Base-by-base conservation (phyloP, 1,284 basidiomycete species). In the Leucoagaricus sp. region DNA sequence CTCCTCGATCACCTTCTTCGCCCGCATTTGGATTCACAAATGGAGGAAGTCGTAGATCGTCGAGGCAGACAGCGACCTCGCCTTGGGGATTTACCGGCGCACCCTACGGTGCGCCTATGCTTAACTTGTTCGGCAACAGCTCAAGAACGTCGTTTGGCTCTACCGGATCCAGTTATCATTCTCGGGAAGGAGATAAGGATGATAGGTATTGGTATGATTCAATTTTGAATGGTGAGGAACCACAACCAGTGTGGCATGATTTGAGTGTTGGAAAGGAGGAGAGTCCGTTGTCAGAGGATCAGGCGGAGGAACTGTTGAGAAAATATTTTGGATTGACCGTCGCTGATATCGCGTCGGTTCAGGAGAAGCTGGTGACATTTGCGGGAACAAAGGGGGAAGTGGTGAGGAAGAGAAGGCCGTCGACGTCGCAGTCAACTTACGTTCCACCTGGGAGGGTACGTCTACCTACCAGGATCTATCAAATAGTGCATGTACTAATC, bases 91-190 rank as follows among this genome's bases (percentile, higher is more conserved):
- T 49, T 12, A 40, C 25, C 15, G 47, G 49, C 13, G 10, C 49
- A 23, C n/a, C 44, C 13, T 78, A 81, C 17, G 79, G 85, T 55
- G 78, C 82, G 1, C 75, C 87, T 46, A 74, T 85, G 15, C 80
- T 91, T 54, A 84, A 85, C 36, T 85, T 87, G 3, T 72, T 87
- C 25, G 80, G 78, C 21, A 91, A 86, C 61, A 88, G 87, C 10
- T 92, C 91, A 28, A 80, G 85, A 26, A 88, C 88, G 9, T 93
- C 91, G 5, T 71, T 93, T 23, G 87, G 85, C 58, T 91, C 89
- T 12, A 80, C 77, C 31, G 89, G 90, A 10, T 93, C 91, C 2
- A 92, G 90, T 69, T 93, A 89, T 69, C 90, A 92, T 67, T 90
- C 90, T 3, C 85, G 81, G 80, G 87, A 90, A 53, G 84, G 75